phyloP scores from a whole-genome alignment of 208 protist species.

The Trypanosoma conorhini region DNA sequence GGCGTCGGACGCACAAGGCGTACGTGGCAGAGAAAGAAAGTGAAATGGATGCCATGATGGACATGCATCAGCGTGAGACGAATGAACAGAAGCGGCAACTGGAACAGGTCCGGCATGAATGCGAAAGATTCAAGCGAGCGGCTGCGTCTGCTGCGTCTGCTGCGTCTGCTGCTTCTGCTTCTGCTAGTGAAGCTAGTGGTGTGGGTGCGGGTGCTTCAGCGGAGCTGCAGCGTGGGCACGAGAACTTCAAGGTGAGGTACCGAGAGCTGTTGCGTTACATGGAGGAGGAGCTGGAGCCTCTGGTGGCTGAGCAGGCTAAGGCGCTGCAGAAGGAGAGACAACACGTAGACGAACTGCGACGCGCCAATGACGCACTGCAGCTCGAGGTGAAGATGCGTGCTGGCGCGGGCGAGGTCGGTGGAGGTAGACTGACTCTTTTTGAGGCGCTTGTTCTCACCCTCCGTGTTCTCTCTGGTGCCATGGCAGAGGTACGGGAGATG shows the following conservation, averaged over 20 bases:
- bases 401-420: neutral
- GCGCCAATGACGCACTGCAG: conserved; percentile 13
- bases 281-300: conserved; percentile 40
- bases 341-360: conserved; percentile 7
- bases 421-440: conserved; percentile 16
- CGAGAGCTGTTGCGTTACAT: conserved; percentile 33
- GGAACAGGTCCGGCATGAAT: conserved; percentile 21
- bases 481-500: conserved; percentile 45
- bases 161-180: neutral
- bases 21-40: conserved; percentile 23
- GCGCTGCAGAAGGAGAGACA: conserved; percentile 18
- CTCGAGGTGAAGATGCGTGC: conserved; percentile 13
- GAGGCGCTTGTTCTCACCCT: conserved; percentile 35
- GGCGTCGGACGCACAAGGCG: conserved; percentile 7
- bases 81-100: conserved; percentile 17
- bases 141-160: conserved; percentile 7
- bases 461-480: conserved; percentile 41
- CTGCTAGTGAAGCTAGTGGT: neutral
- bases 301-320: conserved; percentile 31
- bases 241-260: conserved; percentile 33
- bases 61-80: conserved; percentile 19
- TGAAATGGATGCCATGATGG: conserved; percentile 21
- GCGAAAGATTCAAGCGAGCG: conserved; percentile 22
- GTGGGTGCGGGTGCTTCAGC: neutral
- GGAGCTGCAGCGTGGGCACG: conserved; percentile 14